A percentile compares a stretch with the other conserved stretches of the same genome.
These are phyloP conservation scores for Pyrenula massariospora DNA, from an alignment of 495 filamentous ascomycete genomes.

Conservation along the genomic window DNA sequence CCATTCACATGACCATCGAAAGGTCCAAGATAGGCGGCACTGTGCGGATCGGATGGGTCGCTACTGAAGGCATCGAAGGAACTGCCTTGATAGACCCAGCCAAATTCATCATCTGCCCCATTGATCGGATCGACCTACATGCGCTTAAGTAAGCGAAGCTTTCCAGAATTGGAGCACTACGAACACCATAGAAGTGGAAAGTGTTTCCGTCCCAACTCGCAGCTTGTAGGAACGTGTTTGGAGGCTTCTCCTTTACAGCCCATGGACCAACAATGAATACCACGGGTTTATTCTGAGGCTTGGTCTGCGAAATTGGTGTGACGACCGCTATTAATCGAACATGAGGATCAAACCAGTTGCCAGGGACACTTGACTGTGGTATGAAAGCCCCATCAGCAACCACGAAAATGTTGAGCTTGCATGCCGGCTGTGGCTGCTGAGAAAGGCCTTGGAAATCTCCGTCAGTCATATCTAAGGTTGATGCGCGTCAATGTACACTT, in stretches of 20 bases:
- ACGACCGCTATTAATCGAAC: neutral
- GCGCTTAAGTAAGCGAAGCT: neutral
- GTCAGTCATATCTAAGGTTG: neutral
- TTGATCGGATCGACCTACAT: neutral
- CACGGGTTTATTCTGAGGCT: neutral
- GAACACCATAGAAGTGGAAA: constrained; percentile 1
- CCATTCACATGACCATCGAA: constrained; percentile 5
- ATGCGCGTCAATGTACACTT: neutral
- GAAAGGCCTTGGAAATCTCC: neutral
- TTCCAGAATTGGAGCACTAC: neutral
- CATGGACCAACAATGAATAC: constrained; percentile 1
- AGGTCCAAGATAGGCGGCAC: constrained; percentile 1
- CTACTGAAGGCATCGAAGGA: neutral
- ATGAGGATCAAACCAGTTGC: neutral
- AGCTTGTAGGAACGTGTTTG: constrained; percentile 1
- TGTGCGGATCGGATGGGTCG: too few species aligned
- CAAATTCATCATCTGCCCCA: neutral
- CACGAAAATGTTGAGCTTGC: neutral
- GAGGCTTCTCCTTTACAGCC: neutral
- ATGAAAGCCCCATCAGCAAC: neutral
- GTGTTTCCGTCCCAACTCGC: constrained; percentile 3
- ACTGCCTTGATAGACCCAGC: neutral
- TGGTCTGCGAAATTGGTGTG: too few species aligned
- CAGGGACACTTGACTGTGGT: neutral
- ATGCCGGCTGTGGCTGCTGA: neutral